Evolutionary conservation across 345 rosid species (phyloP).

Genomic region (Anacardium occidentale): DNA sequence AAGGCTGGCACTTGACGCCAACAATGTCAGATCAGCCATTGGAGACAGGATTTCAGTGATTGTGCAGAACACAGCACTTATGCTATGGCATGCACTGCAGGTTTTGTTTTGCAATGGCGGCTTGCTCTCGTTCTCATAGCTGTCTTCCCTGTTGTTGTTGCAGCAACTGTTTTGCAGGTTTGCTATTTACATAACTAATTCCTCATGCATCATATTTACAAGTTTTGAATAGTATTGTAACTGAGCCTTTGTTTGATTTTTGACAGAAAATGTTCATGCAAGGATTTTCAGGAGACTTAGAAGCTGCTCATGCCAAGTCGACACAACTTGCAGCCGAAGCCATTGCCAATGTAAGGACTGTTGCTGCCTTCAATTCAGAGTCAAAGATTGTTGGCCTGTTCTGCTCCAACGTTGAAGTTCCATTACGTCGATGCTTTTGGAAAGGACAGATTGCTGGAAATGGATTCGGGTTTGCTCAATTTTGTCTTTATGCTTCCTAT

Average conservation of each 20-base stretch:
- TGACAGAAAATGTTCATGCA: conserved; percentile 96
- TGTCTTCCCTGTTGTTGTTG: conserved; percentile 95
- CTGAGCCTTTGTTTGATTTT: conserved; percentile 11
- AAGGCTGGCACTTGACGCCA: conserved; percentile 91
- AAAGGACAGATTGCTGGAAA: conserved; percentile 98
- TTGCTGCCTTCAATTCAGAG: conserved; percentile 97
- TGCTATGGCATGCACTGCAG: conserved; percentile 97
- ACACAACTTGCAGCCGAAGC: conserved; percentile 98
- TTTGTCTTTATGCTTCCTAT: conserved; percentile 86
- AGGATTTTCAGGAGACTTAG: conserved; percentile 95
- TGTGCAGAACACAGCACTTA: conserved; percentile 89
- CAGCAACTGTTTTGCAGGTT: conserved; percentile 98
- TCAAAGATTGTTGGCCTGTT: conserved; percentile 78
- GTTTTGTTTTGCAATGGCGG: conserved; percentile 97
- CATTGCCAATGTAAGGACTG: conserved; percentile 91
- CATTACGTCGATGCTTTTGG: conserved; percentile 91
- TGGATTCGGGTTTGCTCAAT: conserved; percentile 94
- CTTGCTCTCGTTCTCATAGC: conserved; percentile 94
- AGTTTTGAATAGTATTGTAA: conserved; percentile 9
- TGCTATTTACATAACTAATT: conserved; percentile 21
- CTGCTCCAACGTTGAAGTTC: conserved; percentile 70
- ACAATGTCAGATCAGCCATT: conserved; percentile 94
- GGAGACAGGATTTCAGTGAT: conserved; percentile 96
- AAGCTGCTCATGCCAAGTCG: conserved; percentile 89
- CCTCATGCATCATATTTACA: not conserved